These are phyloP conservation scores for Rhodotorula sp. DNA, from an alignment of 1,284 basidiomycete species.

Conservation along the genomic window DNA sequence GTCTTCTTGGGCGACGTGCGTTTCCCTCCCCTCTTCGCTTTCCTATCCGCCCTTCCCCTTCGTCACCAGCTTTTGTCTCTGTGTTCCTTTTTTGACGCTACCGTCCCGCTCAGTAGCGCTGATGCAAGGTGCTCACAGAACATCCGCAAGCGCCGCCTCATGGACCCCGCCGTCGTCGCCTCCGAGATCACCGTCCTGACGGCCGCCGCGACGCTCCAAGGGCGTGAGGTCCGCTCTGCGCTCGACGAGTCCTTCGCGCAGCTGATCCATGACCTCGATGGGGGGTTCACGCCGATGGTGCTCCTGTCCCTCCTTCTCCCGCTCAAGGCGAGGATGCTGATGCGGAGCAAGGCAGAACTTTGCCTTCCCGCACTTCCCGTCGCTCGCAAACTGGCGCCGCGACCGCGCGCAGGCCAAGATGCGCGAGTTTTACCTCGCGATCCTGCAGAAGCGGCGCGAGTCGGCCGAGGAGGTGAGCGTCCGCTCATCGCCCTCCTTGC, in stretches of 20 bases:
- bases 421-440: conserved; percentile 87
- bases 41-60: too few relatives aligned
- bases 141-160: conserved; percentile 56
- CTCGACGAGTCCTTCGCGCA: conserved; percentile 83
- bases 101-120: too few relatives aligned
- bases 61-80: too few relatives aligned
- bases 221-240: conserved; percentile 78
- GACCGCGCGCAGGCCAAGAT: conserved; percentile 90
- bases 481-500: conserved; percentile 2
- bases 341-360: conserved; percentile 68
- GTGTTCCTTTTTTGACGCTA: too few relatives aligned
- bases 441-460: conserved; percentile 74
- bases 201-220: conserved; percentile 87
- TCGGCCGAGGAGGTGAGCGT: conserved; percentile 54
- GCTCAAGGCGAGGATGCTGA: too few relatives aligned
- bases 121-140: too few relatives aligned
- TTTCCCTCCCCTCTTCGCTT: conserved; percentile 30
- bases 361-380: conserved; percentile 87
- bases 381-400: conserved; percentile 78
- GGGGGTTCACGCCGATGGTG: conserved; percentile 54
- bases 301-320: neutral
- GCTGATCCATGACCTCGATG: conserved; percentile 86
- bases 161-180: conserved; percentile 71
- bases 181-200: conserved; percentile 92
- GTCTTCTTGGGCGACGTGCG: conserved; percentile 41